Base-by-base conservation (phyloP, 805 yeast genomes). In the Wickerhamiella nectarea region DNA sequence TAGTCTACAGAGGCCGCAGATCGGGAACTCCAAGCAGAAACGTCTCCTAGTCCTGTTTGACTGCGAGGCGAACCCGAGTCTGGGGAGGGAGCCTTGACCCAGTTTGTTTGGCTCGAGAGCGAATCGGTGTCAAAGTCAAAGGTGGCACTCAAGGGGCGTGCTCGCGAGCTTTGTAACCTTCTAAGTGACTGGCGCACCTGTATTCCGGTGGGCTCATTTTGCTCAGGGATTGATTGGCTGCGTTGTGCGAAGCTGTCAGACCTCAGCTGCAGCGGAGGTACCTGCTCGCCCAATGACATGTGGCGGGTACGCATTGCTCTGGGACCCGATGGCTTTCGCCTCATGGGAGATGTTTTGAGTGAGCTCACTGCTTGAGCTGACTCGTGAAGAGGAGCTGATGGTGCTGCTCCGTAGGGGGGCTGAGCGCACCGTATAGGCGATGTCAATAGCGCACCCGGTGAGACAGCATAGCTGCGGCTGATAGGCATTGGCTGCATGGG, bases 301-400 rank as follows among this genome's bases (percentile, higher is more conserved):
- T 35, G 38, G 25, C 38, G 38, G 6, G 42, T 21, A 17, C 42
- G 22, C 42, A 39, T 39, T 2, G 42, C 29, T 10, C 42, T 24
- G 3, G 42, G 42, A 2, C 42, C 42, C 3, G 36, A 29, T 2
- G 33, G 36, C 17, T n/a, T n/a, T n/a, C 22, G 21, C 22, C 42
- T 36, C 14, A 34, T 19, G 10, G 42, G 36, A 4, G 36, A 35
- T 15, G 15, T 14, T 15, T 28, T 28, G 31, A 10, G 31, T 15
- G 14, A 7, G 14, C 6, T 8, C 3, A n/a, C 15, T 5, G 31
- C 14, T 11, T 4, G n/a, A 4, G 29, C 12, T 8, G 29, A 8
- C 6, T 28, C 31, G 31, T 28, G 31, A 8, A 15, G 15, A 2
- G 31, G 31, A 11, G n/a, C 31, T 12, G 34, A 20, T n/a, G 40